Base-by-base conservation (phyloP, 2,329 filamentous ascomycete genomes). In the Sporothrix protearum region DNA sequence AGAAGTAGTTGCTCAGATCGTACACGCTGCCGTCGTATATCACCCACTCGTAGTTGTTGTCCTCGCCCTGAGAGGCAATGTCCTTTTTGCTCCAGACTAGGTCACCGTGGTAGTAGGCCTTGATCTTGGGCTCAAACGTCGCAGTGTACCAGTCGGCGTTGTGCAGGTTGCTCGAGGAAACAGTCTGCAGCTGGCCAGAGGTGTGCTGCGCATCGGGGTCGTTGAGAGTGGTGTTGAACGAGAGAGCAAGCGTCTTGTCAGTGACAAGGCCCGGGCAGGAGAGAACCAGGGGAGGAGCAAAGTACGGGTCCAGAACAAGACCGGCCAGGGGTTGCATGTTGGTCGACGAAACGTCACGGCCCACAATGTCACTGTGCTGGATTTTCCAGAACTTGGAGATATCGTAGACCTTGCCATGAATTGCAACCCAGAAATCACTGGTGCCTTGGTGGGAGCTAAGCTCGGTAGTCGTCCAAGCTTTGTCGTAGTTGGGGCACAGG, bases 1-100 rank as follows among this genome's bases (percentile, higher is more conserved):
- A 85, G 81, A 94, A 95, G 82, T 99, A 99, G 79, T 98, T 88
- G 0, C 93, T 97, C 70, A 99, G 81, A 79, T 99, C 96, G 78
- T 96, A 98, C 25, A 99, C 85, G 68, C 86, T 87, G 70, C 89
- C 85, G 39, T 93, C 85, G 73, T 97, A 88, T 70, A 92, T 91
- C 74, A 92, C 91, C 94, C 96, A 98, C 78, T 87, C 86, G 76
- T 92, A 90, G 70, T 88, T 85, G 19, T 89, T 81, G 45, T 91
- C 82, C 36, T 87, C 78, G 25, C 94, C 96, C 74, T 96, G 85
- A 0, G 80, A 82, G 72, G 86, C 81, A 73, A 99, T 83, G 1
- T 82, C 83, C 1, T 81, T 80, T 61, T 81, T 84, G 55, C 89
- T 86, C 83, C 87, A 92, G 1, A 98, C 96, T 0, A 98, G 83